phyloP scores from a whole-genome alignment of 1,139 yeast genomes.

The Geotrichum australiense region DNA sequence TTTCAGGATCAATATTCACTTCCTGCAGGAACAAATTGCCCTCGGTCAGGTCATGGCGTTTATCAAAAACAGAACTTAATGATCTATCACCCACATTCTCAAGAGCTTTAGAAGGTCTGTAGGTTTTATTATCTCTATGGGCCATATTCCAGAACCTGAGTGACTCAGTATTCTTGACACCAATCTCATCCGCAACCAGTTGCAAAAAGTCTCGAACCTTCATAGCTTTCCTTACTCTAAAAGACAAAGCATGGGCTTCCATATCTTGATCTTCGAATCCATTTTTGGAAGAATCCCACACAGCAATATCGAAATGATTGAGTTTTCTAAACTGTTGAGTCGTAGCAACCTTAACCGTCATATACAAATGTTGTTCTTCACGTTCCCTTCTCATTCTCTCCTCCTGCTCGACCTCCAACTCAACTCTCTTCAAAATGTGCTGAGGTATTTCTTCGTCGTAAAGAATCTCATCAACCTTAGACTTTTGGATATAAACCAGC shows the following conservation, averaged over 20 bases:
- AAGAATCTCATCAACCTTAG: constrained; percentile 51
- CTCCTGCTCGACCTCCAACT: constrained; percentile 52
- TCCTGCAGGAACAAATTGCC: constrained; percentile 31
- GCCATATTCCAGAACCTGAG: constrained; percentile 61
- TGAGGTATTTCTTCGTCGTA: constrained; percentile 58
- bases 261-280: constrained; percentile 23
- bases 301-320: constrained; percentile 69
- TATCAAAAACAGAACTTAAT: constrained; percentile 42
- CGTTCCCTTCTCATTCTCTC: constrained; percentile 53
- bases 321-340: constrained; percentile 48
- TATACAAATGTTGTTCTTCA: constrained; percentile 74
- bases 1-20: constrained; percentile 21
- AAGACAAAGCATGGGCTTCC: constrained; percentile 44
- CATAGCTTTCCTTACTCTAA: constrained; percentile 55
- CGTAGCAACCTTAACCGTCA: constrained; percentile 52
- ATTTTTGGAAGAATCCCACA: constrained; percentile 24
- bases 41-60: constrained; percentile 17
- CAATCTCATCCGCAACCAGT: constrained; percentile 41
- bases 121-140: constrained; percentile 67
- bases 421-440: constrained; percentile 61
- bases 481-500: constrained; percentile 84
- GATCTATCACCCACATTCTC: constrained; percentile 36
- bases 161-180: constrained; percentile 28
- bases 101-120: constrained; percentile 54
- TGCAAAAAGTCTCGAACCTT: constrained; percentile 47